A percentile compares a stretch with the other conserved stretches of the same genome.
Conservation (phyloP, 1,284 basidiomycete genomes). For the Boletus mariae region DNA sequence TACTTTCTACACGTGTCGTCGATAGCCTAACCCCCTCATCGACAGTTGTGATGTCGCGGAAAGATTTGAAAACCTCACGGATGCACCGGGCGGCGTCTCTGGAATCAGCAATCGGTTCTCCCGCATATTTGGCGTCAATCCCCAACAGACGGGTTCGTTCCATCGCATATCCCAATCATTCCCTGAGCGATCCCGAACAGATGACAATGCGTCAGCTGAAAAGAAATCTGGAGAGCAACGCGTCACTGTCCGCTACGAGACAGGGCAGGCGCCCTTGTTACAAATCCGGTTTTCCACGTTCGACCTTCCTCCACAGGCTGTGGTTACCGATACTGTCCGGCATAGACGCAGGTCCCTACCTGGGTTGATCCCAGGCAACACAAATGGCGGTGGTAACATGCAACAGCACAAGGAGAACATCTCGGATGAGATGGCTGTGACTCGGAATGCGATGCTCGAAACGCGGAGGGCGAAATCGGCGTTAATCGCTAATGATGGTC, state of each 20-base stretch:
- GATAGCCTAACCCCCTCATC: background rate
- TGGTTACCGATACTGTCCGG: constrained; percentile 32
- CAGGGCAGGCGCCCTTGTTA: constrained; percentile 52
- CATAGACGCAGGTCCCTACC: constrained; percentile 11
- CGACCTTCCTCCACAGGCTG: constrained; percentile 40
- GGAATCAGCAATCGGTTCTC: constrained; percentile 32
- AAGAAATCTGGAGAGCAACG: constrained; percentile 31
- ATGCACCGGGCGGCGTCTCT: constrained; percentile 33
- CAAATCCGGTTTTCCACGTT: constrained; percentile 59
- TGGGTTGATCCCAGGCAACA: constrained; percentile 7
- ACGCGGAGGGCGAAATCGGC: constrained; percentile 14
- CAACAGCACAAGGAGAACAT: constrained; percentile 2
- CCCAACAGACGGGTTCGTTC: constrained; percentile 41
- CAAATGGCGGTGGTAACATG: background rate
- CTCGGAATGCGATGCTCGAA: constrained; percentile 7
- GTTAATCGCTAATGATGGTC: background rate
- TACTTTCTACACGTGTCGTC: background rate
- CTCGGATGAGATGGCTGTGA: constrained; percentile 10
- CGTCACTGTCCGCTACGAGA: constrained; percentile 53
- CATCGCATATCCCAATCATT: constrained; percentile 41
- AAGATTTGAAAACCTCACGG: constrained; percentile 39
- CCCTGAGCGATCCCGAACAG: background rate
- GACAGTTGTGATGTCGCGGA: constrained; percentile 43
- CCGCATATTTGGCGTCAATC: constrained; percentile 48
- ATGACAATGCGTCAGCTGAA: constrained; percentile 2